phyloP scores from a whole-genome alignment of 2,329 filamentous ascomycete species.

The Aspergillus fischeri region DNA sequence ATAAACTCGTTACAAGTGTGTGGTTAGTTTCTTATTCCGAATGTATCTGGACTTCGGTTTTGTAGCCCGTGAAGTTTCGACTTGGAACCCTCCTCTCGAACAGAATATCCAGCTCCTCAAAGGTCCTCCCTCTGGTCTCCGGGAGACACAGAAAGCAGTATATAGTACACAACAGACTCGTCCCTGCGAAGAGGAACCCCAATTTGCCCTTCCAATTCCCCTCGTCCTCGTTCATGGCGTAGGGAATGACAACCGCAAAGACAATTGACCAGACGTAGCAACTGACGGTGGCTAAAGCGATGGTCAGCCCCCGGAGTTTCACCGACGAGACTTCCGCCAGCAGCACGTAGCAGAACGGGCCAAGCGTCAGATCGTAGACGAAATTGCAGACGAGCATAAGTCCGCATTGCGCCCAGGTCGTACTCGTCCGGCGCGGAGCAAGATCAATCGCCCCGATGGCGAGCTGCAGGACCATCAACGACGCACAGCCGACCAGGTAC shows the following conservation, averaged over 20 bases:
- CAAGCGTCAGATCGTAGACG: conserved; percentile 51
- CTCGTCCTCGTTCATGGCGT: conserved; percentile 30
- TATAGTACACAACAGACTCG: conserved; percentile 17
- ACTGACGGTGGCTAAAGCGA: conserved; percentile 27
- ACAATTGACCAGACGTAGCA: conserved; percentile 26
- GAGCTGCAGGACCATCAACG: conserved; percentile 32
- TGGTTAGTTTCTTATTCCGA: neutral
- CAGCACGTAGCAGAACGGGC: conserved; percentile 51
- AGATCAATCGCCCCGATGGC: conserved; percentile 39
- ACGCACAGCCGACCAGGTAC: conserved; percentile 35
- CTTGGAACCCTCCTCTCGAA: conserved; percentile 23
- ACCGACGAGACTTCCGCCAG: conserved; percentile 51
- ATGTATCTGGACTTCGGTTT: neutral
- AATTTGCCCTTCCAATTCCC: conserved; percentile 28
- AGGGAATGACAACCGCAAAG: conserved; percentile 31
- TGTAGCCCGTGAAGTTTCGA: conserved; percentile 16
- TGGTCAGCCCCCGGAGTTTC: conserved; percentile 51
- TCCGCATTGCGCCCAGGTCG: conserved; percentile 39
- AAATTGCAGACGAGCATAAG: conserved; percentile 37
- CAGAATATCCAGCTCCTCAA: conserved; percentile 29
- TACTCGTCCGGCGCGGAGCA: conserved; percentile 26
- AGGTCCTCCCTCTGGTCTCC: conserved; percentile 27
- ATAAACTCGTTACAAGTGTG: neutral
- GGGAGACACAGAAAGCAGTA: conserved; percentile 32
- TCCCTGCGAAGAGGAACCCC: conserved; percentile 29